Evolutionary conservation across 2,329 filamentous ascomycete species (phyloP).

Genomic region (Pestalotiopsis fici): DNA sequence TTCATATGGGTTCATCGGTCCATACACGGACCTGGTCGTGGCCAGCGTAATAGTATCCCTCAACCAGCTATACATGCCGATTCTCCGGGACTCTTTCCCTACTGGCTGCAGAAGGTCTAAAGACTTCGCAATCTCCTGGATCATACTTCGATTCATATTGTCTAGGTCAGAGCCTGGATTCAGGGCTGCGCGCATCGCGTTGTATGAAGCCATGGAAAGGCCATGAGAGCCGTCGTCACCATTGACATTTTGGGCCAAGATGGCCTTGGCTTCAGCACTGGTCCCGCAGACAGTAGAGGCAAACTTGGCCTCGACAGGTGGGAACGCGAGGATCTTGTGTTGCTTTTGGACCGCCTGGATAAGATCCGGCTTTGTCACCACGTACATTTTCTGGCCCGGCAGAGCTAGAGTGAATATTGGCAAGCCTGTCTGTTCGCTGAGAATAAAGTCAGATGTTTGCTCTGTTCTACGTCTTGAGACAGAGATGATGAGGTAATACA

Average conservation of each 20-base stretch:
- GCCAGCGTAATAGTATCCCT: conserved; percentile 39
- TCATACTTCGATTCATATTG: background rate
- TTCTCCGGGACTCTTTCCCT: background rate
- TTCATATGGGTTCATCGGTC: conserved; percentile 34
- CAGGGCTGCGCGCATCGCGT: background rate
- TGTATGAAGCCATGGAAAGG: background rate
- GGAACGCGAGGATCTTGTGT: conserved; percentile 35
- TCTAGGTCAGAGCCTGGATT: background rate
- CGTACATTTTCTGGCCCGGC: conserved; percentile 41
- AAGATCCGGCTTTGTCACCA: conserved; percentile 36
- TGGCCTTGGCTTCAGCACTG: conserved; percentile 28
- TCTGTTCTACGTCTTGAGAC: background rate
- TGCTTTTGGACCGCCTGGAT: conserved; percentile 39
- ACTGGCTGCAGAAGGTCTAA: background rate
- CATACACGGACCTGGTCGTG: conserved; percentile 40
- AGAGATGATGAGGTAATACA: background rate
- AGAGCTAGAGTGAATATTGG: conserved; percentile 42
- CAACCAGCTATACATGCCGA: conserved; percentile 38
- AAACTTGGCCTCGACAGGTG: conserved; percentile 35
- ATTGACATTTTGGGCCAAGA: conserved; percentile 29
- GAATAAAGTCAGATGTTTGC: background rate
- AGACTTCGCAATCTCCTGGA: background rate
- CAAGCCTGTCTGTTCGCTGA: conserved; percentile 13
- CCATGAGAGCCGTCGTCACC: conserved; percentile 31
- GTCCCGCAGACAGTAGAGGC: conserved; percentile 28